phyloP scores from a whole-genome alignment of 805 yeast species.

The Priceomyces castillae region DNA sequence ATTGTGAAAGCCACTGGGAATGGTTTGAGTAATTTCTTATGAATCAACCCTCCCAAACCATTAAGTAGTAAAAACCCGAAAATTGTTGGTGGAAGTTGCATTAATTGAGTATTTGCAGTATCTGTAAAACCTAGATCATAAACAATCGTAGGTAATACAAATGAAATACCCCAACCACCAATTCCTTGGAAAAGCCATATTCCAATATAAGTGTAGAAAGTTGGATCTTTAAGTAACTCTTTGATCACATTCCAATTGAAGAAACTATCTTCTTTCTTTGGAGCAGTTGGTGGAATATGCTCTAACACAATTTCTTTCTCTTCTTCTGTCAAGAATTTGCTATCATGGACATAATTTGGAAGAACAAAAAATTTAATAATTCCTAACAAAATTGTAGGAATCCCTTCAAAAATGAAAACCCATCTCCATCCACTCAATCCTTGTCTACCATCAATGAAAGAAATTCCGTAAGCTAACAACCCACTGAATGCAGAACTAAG shows the following conservation, averaged over 20 bases:
- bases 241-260: slow-evolving; percentile 10
- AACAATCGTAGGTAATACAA: slow-evolving; percentile 19
- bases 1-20: slow-evolving; percentile 13
- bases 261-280: slow-evolving; percentile 8
- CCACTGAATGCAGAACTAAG: slow-evolving; percentile 21
- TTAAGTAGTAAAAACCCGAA: slow-evolving; percentile 13
- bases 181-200: slow-evolving; percentile 16
- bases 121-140: slow-evolving; percentile 18
- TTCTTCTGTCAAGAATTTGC: slow-evolving; percentile 10
- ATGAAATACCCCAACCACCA: slow-evolving; percentile 18
- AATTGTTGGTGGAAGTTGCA: slow-evolving; percentile 17
- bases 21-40: slow-evolving; percentile 8
- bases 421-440: slow-evolving; percentile 22
- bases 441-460: slow-evolving; percentile 16
- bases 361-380: slow-evolving; percentile 6
- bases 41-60: slow-evolving; percentile 10
- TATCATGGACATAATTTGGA: slow-evolving; percentile 13
- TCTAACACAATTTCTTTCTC: slow-evolving; percentile 8
- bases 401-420: slow-evolving; percentile 15
- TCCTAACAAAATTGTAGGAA: slow-evolving; percentile 10
- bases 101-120: slow-evolving; percentile 17
- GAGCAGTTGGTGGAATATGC: slow-evolving; percentile 10
- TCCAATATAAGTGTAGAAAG: slow-evolving; percentile 12
- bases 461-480: slow-evolving; percentile 20
- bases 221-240: slow-evolving; percentile 10